phyloP scores from a whole-genome alignment of 2,329 filamentous ascomycete genomes.

The Myriangium duriaei region DNA sequence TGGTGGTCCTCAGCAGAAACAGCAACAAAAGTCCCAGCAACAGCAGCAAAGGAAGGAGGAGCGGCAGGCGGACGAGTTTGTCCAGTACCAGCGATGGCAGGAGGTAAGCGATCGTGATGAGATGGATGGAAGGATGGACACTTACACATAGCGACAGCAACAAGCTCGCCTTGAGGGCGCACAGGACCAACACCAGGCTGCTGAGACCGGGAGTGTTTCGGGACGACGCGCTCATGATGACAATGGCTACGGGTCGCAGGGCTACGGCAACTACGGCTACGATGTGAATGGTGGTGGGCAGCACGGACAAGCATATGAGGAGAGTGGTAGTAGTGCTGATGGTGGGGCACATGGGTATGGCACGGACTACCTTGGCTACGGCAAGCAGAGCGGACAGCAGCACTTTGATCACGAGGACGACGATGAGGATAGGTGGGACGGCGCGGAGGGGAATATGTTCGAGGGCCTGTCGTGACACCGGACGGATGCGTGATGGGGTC shows the following conservation, averaged over 20 bases:
- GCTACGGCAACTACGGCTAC: conserved; percentile 1
- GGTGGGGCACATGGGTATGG: conserved; percentile 4
- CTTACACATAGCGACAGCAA: conserved; percentile 18
- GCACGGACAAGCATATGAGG: not conserved
- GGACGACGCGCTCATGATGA: conserved; percentile 3
- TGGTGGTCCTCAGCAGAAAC: conserved; percentile 44
- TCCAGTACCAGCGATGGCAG: conserved; percentile 26
- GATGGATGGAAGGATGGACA: no score
- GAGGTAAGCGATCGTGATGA: no score
- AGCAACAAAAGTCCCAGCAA: conserved; percentile 30
- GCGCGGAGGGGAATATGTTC: conserved; percentile 8
- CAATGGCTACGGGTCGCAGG: not conserved
- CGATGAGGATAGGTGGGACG: conserved; percentile 7
- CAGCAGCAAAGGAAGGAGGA: conserved; percentile 15
- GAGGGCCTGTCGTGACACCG: conserved; percentile 4
- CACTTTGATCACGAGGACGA: conserved; percentile 2
- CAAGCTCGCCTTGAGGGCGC: conserved; percentile 19
- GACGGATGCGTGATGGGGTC: no score
- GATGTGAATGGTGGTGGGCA: conserved; percentile 2
- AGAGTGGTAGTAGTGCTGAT: not conserved
- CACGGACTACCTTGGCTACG: conserved; percentile 5
- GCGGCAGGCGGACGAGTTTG: conserved; percentile 21
- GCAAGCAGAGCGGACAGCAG: conserved; percentile 5
- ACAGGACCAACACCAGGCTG: conserved; percentile 6
- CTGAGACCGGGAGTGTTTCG: conserved; percentile 6